Evolutionary conservation across 2,329 filamentous ascomycete species (phyloP), one percentile per base, ranked within the genome.

Genomic region (Clonostachys solani): DNA sequence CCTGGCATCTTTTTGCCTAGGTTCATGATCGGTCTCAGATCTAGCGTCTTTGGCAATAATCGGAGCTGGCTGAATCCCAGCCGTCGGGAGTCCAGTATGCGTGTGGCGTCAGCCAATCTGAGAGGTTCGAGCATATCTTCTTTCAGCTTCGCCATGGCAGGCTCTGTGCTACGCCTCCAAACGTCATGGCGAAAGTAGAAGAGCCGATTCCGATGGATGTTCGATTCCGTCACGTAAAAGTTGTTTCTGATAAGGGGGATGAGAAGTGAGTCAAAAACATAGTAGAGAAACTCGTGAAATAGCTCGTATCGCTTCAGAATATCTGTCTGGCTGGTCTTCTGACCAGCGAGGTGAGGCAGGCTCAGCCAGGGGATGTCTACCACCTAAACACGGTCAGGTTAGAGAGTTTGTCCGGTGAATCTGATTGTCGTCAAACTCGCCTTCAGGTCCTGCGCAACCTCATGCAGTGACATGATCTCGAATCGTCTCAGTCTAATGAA

Each of bases 111-210:
- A 0, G 74, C 71, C 1, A 74, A 59, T 40, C 77, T 80, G 38
- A 96, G 69, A 56, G 94, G 87, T 53, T 94, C 86, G 52, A 96
- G 89, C 79, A 95, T 90, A 9, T 70, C 77, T 3, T 69, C 55
- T 59, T 87, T 94, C 18, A 97, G 68, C 1, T 69, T 69, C 1
- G 74, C 64, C 60, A 96, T 71, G 0, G 86, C 81, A 7, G 91
- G 87, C 55, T 92, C 84, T 2, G 86, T 82, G 34, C 97, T 66
- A 38, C 77, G 77, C 44, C 80, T 82, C 94, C 94, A 99, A 10
- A 94, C 75, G 64, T 99, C 94, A 54, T 99, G 94, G 5, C 92
- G 87, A 61, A 96, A 97, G 67, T 90, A 99, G 64, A 95, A 96
- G 1, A 97, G 69, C 29, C 83, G 82, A 56, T 94, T 90, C 15